phyloP scores from a whole-genome alignment of 495 filamentous ascomycete genomes.

The Hyaloscypha finlandica region DNA sequence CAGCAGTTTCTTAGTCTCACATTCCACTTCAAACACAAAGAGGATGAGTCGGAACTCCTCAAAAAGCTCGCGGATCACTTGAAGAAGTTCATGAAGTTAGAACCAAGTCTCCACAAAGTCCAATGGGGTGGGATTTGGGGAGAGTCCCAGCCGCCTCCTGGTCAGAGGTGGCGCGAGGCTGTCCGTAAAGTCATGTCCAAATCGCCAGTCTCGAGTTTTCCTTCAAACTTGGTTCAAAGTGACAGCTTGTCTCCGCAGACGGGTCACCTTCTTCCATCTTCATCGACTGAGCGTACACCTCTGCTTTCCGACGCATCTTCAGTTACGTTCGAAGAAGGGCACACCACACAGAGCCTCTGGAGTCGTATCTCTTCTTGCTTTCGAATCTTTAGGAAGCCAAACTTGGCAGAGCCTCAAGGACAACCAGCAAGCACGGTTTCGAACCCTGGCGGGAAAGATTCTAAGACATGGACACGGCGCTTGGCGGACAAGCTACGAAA shows the following conservation, averaged over 20 bases:
- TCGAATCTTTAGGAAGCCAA: constrained; percentile 4
- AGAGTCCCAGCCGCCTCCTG: neutral
- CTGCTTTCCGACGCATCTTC: constrained; percentile 2
- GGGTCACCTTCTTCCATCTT: neutral
- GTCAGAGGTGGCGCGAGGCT: constrained; percentile 6
- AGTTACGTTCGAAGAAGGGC: neutral
- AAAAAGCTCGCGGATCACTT: constrained; percentile 19
- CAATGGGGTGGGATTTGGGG: constrained; percentile 11
- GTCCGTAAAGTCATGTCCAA: neutral
- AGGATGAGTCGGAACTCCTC: constrained; percentile 10
- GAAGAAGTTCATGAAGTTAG: constrained; percentile 18
- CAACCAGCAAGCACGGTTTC: neutral
- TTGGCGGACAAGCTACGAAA: constrained; percentile 3
- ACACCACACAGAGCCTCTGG: neutral
- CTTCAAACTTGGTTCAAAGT: neutral
- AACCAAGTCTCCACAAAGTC: constrained; percentile 11
- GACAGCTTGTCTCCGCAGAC: neutral
- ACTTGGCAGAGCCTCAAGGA: neutral
- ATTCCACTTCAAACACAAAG: constrained; percentile 15
- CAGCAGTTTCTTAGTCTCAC: constrained; percentile 14
- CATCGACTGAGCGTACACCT: constrained; percentile 3
- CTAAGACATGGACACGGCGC: neutral
- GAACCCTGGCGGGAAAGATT: neutral
- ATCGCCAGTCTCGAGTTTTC: neutral
- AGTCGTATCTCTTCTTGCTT: neutral